Evolutionary conservation across 202 grass and related monocot species (phyloP), one percentile per base, ranked within the genome.

Genomic region (Panicum virgatum): DNA sequence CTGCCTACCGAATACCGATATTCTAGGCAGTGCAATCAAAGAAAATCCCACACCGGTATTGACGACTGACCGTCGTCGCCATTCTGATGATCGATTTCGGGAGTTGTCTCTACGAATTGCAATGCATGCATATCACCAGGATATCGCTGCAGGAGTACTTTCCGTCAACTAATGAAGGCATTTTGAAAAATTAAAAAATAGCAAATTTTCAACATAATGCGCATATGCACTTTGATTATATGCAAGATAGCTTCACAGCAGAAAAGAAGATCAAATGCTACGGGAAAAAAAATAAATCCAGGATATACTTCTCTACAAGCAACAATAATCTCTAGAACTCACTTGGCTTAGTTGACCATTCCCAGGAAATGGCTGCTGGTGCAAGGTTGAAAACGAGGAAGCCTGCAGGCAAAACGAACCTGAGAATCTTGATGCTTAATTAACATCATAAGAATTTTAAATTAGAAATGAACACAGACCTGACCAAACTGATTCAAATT

Each of bases 21-120:
- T 66, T 53, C 23, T 46, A 69, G 25, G 39, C 19, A 6, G 60
- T 2, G 39, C 50, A 56, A 56, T 91, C 84, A 94, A 52, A 97
- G 88, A 86, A 97, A 97, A 87, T 94, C 88, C 94, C 92, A 97
- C 54, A 94, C 92, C 2, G 90, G 95, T 86, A 92, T 78, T 26
- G 92, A 88, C 15, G 84, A 85, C 63, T 97, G 88, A 7, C 75
- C 89, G 82, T 97, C 88, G 42, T 94, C 92, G 6, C 43, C 69
- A 60, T 80, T 85, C 65, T 88, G 88, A 65, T 87, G 61, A 60
- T 87, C 89, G 0, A 85, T 83, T 44, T 87, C 81, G 44, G 86
- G 67, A 76, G 89, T 93, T 46, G 78, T 78, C 46, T 71, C 87
- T 15, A 91, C 65, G 76, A 91, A 94, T 58, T 94, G 95, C 29